Base-by-base conservation (phyloP, 2,329 filamentous ascomycete species). In the Plectosphaerella sp. region DNA sequence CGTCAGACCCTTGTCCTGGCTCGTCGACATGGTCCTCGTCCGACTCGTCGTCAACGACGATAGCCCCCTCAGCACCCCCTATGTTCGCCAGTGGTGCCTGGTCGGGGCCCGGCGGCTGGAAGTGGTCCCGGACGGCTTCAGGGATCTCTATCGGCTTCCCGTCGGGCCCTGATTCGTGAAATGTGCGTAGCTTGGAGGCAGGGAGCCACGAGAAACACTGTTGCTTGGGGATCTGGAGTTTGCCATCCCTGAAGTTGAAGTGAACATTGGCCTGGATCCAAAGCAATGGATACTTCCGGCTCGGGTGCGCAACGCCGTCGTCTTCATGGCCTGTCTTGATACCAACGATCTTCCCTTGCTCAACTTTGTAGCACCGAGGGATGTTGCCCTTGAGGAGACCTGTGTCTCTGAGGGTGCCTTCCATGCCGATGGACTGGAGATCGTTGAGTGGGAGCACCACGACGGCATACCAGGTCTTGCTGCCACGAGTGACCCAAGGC, bases 381-480 rank as follows among this genome's bases (percentile, higher is more conserved):
- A 48, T 39, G 15, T 33, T 18, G 15, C 46, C 33, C 14, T 22
- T 18, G 5, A 36, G 10, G 5, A 48, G 16, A n/a, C 46, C 46
- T 6, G 46, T 48, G 46, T 48, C 46, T 35, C 28, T 36, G 33
- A 48, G 25, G 11, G 46, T 37, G 46, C 46, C 46, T 12, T 16
- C 11, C 25, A 48, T 39, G 33, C 46, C 33, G 11, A 39, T 22
- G 15, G 33, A 4, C 18, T 48, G 6, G 18, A 48, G 15, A 22
- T 48, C 33, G 20, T 24, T 33, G 33, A 36, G 46, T 15, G 46
- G 46, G 9, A 48, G 46, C 9, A 48, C 18, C 14, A 48, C 18
- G 11, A 48, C 35, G 18, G 46, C 46, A 36, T 48, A 48, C 46
- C 46, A 48, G 33, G 33, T 36, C 46, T 48, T 48, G 15, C 16